A percentile compares a stretch with the other conserved stretches of the same genome.
Evolutionary conservation across 2,329 filamentous ascomycete species (phyloP).

Genomic region (Coniosporium tulheliwenetii): DNA sequence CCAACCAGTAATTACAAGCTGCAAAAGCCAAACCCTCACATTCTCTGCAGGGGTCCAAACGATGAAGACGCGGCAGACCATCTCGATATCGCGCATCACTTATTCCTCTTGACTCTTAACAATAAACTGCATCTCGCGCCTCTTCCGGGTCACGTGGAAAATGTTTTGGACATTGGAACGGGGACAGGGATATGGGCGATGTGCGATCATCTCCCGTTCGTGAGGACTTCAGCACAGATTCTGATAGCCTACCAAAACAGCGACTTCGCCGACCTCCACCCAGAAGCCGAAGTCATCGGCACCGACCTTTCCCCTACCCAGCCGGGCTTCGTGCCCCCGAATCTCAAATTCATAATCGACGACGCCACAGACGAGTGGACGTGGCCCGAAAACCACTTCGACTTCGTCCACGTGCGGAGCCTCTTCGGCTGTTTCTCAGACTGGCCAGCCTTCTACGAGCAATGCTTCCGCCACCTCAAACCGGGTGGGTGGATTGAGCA

Average conservation of each 20-base stretch:
- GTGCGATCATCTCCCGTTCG: too few relatives aligned
- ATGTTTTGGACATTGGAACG: conserved; percentile 33
- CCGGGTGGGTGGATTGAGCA: conserved; percentile 28
- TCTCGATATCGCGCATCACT: conserved; percentile 27
- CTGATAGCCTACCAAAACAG: too few relatives aligned
- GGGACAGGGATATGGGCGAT: conserved; percentile 28
- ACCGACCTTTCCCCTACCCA: conserved; percentile 35
- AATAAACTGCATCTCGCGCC: conserved; percentile 15
- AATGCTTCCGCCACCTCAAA: conserved; percentile 17
- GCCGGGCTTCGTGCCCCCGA: conserved; percentile 29
- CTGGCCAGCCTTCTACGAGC: conserved; percentile 26
- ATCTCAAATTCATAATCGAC: conserved; percentile 31
- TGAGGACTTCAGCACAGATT: too few relatives aligned
- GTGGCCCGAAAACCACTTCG: conserved; percentile 18
- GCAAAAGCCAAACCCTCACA: too few relatives aligned
- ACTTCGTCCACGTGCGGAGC: conserved; percentile 31
- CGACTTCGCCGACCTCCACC: conserved; percentile 10
- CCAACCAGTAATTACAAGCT: too few relatives aligned
- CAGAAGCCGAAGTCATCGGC: conserved; percentile 26
- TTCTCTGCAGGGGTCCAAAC: conserved; percentile 27
- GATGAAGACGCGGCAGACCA: conserved; percentile 26
- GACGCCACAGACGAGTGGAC: conserved; percentile 28
- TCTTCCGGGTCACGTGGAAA: conserved; percentile 8
- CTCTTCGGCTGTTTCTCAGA: conserved; percentile 29
- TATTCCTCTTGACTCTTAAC: conserved; percentile 19